phyloP scores from a whole-genome alignment of 2,329 filamentous ascomycete genomes.

The Fulvia fulva region DNA sequence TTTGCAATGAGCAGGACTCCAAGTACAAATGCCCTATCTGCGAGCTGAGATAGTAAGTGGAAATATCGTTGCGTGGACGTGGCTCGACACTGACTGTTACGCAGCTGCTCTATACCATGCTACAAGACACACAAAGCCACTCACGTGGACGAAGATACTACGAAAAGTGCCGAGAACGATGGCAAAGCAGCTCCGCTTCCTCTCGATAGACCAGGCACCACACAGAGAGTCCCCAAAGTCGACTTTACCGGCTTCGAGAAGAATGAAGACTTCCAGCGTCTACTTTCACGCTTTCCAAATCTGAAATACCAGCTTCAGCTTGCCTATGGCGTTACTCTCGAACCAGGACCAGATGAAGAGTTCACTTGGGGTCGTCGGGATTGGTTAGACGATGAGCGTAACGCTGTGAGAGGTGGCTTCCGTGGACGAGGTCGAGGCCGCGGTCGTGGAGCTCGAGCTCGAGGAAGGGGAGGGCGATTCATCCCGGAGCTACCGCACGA shows the following conservation, averaged over 20 bases:
- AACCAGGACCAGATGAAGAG: constrained; percentile 32
- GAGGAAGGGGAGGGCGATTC: constrained; percentile 16
- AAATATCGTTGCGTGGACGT: neutral
- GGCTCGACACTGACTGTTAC: constrained; percentile 9
- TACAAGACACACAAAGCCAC: constrained; percentile 36
- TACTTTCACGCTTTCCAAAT: constrained; percentile 34
- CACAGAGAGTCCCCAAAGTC: constrained; percentile 22
- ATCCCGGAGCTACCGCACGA: constrained; percentile 4
- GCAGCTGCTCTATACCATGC: constrained; percentile 38
- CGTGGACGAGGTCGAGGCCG: constrained; percentile 21
- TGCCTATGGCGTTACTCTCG: constrained; percentile 34
- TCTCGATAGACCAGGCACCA: constrained; percentile 23
- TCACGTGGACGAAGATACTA: constrained; percentile 24
- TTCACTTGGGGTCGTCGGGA: constrained; percentile 26
- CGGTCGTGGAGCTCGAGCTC: constrained; percentile 15
- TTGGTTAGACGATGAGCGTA: constrained; percentile 15
- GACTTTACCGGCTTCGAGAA: constrained; percentile 32
- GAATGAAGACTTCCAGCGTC: constrained; percentile 31
- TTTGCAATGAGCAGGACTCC: constrained; percentile 42
- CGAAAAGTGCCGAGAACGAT: neutral
- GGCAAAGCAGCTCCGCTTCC: neutral
- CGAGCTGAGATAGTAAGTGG: constrained; percentile 43
- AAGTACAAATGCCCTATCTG: constrained; percentile 52
- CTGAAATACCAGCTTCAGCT: constrained; percentile 33
- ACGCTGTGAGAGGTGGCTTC: constrained; percentile 8